Percentiles rank a stretch among this genome's conserved stretches.
These are phyloP conservation scores for Colletotrichum sp. DNA, from an alignment of 2,329 filamentous ascomycete genomes.

Conservation along the genomic window DNA sequence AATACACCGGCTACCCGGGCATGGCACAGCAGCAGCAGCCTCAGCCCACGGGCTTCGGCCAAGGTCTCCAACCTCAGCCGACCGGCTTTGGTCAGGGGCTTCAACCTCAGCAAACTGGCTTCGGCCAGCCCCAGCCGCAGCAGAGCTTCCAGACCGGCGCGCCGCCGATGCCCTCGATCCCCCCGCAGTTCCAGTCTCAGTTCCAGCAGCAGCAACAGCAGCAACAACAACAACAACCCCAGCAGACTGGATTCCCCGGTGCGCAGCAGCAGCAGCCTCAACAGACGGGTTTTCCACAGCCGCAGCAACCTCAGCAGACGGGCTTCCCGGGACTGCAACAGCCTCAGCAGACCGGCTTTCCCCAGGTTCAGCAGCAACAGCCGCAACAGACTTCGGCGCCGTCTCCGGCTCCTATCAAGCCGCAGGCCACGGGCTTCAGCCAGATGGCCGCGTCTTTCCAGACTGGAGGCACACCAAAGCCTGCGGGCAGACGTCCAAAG, in stretches of 20 bases:
- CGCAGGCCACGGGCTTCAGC: constrained; percentile 69
- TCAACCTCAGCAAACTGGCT: constrained; percentile 74
- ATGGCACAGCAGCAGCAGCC: constrained; percentile 61
- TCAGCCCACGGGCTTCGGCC: constrained; percentile 68
- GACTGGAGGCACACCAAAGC: constrained; percentile 49
- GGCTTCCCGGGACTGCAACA: constrained; percentile 49
- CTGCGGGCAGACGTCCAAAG: constrained; percentile 54
- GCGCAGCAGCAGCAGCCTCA: constrained; percentile 52
- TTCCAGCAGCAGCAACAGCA: constrained; percentile 59
- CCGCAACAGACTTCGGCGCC: constrained; percentile 55
- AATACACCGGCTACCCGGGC: constrained; percentile 67
- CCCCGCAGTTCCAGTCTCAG: constrained; percentile 65
- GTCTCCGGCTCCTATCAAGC: constrained; percentile 62
- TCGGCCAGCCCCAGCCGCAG: constrained; percentile 61
- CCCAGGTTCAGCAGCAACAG: constrained; percentile 26
- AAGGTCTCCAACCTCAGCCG: constrained; percentile 51
- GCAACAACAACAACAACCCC: constrained; percentile 40
- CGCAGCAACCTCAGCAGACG: constrained; percentile 43
- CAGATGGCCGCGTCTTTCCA: constrained; percentile 74
- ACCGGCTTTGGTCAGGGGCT: constrained; percentile 50
- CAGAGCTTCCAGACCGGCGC: constrained; percentile 66
- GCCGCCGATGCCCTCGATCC: constrained; percentile 65
- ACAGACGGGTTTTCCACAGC: constrained; percentile 49
- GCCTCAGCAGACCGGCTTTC: constrained; percentile 49
- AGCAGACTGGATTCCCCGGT: constrained; percentile 49